Evolutionary conservation across 495 filamentous ascomycete genomes (phyloP), one percentile per base, ranked within the genome.

Genomic region (Rostrohypoxylon terebratum): DNA sequence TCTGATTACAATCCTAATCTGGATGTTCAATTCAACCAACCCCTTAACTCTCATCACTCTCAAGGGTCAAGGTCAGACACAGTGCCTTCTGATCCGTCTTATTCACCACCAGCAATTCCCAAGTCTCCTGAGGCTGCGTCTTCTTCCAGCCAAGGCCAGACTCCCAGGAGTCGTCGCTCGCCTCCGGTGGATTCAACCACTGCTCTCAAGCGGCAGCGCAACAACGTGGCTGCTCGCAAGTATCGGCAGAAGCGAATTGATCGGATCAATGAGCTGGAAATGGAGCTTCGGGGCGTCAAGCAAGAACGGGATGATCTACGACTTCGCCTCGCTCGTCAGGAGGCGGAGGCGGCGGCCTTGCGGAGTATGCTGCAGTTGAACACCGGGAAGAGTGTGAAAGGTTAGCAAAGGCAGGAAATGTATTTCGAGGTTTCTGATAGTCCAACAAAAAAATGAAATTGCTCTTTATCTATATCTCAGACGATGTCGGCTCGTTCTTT

Each of bases 211-310:
- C 89, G 90, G 18, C 84, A 86, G 54, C 85, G 89, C 40, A 92
- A 94, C 77, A 91, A 91, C 57, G 80, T 92, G 48, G 88, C 90
- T 4, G 89, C 91, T 59, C 87, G 90, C 61, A 87, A 90, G 63
- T 94, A 91, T 78, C 87, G 92, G 23, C 87, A 92, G 80, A 89
- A 87, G 66, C 87, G 90, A 48, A 84, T 92, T 28, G 89, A 91
- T 70, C 86, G 87, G 70, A 84, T 93, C 77, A 82, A 85, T 67
- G 84, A 85, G 66, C 82, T 94, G 20, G 89, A 92, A 77, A 80
- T 79, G 3, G 86, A 87, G 69, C 82, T 92, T 60, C 86, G 87
- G 59, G 83, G 84, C 50, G 78, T 91, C 23, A 85, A 86, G 70
- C 76, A 82, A 57, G 90, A 89, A 77, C 82, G 90, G 13, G 90